Conservation (phyloP, 305 asterid genomes). For the Fraxinus greggii region DNA sequence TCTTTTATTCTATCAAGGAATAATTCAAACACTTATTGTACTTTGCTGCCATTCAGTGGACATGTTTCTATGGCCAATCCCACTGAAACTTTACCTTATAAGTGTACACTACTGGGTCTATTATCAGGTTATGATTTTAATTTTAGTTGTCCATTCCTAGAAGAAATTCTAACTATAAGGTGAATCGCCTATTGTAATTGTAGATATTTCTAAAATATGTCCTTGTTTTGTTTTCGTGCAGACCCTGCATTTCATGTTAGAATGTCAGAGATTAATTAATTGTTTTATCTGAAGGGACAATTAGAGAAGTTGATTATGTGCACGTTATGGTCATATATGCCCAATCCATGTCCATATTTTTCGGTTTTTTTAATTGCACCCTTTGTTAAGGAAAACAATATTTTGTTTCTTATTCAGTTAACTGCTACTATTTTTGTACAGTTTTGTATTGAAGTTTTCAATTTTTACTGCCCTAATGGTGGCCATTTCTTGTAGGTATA, state of each 20-base stretch:
- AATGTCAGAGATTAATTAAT: neutral
- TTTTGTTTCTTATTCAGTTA: neutral
- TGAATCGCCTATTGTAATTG: neutral
- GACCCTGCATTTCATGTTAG: neutral
- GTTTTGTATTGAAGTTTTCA: neutral
- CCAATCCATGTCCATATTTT: neutral
- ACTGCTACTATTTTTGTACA: neutral
- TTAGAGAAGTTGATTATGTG: neutral
- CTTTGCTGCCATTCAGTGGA: neutral
- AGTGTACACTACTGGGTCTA: neutral
- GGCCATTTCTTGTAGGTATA: constrained; percentile 43
- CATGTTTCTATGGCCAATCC: neutral
- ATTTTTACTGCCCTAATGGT: neutral
- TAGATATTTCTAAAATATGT: neutral
- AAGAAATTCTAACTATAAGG: neutral
- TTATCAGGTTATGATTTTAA: neutral
- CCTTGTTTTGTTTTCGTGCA: neutral
- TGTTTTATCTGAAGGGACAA: neutral
- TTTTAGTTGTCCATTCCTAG: neutral
- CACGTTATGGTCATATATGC: neutral
- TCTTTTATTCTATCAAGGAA: neutral
- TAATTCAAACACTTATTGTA: neutral
- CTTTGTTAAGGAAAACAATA: neutral
- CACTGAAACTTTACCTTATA: neutral
- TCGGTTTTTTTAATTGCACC: neutral